Percentiles rank a stretch among this genome's conserved stretches.
Evolutionary conservation across 2,329 filamentous ascomycete genomes (phyloP).

Genomic region (Venturia aucupariae): DNA sequence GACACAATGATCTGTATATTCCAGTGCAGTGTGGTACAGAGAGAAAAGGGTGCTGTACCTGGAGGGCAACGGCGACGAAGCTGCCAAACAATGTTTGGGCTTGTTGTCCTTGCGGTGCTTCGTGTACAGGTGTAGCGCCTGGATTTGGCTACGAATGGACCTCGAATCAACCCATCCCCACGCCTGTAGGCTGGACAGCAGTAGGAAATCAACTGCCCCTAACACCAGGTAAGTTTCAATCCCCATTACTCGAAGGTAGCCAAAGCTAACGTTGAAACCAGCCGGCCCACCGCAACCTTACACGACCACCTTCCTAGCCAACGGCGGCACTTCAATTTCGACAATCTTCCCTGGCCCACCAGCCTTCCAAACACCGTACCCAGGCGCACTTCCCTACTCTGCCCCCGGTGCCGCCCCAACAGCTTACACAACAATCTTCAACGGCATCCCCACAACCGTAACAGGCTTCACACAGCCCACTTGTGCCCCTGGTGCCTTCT

Average conservation of each 20-base stretch:
- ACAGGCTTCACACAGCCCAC: neutral
- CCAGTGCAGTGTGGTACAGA: conserved; percentile 3
- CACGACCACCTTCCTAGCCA: neutral
- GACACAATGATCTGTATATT: neutral
- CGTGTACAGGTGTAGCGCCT: neutral
- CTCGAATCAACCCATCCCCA: neutral
- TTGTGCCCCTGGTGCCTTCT: neutral
- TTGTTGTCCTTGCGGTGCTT: conserved; percentile 8
- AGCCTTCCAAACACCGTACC: neutral
- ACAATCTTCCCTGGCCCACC: conserved; percentile 1
- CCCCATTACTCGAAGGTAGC: no score
- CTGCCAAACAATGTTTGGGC: conserved; percentile 4
- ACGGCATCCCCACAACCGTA: neutral
- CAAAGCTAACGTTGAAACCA: neutral
- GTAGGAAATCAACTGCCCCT: neutral
- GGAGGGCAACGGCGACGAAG: conserved; percentile 10
- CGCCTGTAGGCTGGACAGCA: neutral
- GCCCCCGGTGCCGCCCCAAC: neutral
- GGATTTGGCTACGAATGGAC: conserved; percentile 2
- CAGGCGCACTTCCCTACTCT: neutral
- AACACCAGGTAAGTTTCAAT: neutral
- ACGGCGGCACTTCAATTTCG: neutral
- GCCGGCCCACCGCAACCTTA: conserved; percentile 1
- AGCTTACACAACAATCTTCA: neutral
- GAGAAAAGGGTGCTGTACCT: conserved; percentile 4